Conservation (phyloP, 1,284 basidiomycete species). For the Tilletia setariae region DNA sequence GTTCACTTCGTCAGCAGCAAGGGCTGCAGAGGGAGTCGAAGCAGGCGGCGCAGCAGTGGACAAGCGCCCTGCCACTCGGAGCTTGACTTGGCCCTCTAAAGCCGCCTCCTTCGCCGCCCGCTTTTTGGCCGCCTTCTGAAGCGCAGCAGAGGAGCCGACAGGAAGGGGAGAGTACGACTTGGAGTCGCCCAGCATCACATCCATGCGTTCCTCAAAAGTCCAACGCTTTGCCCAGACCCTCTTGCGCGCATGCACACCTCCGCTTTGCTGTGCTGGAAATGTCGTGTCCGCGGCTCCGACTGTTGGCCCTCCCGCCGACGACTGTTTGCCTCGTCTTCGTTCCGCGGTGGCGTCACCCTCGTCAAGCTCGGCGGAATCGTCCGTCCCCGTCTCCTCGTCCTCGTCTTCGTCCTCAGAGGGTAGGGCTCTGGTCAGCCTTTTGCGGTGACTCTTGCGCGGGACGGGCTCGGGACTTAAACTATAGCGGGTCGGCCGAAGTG, state of each 20-base stretch:
- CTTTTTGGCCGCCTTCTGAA: neutral
- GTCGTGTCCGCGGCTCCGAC: neutral
- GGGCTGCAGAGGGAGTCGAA: neutral
- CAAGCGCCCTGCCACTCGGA: conserved; percentile 1
- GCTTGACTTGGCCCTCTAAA: neutral
- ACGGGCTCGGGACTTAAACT: neutral
- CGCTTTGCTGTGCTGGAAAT: neutral
- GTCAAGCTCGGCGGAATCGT: neutral
- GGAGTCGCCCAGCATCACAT: conserved; percentile 2
- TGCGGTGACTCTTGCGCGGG: neutral
- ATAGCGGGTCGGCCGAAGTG: neutral
- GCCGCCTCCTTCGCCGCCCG: neutral
- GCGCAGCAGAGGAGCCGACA: neutral
- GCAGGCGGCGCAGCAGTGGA: neutral
- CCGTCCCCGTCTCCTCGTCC: neutral
- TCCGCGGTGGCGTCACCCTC: neutral
- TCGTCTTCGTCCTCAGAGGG: neutral
- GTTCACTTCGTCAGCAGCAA: neutral
- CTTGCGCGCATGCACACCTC: neutral
- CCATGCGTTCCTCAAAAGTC: conserved; percentile 8
- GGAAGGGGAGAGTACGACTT: neutral
- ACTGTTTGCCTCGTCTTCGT: neutral
- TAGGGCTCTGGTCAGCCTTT: neutral
- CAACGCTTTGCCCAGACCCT: conserved; percentile 9
- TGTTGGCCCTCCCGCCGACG: neutral